Base-by-base conservation (phyloP, 345 rosid species). In the Gossypioides kirkii region DNA sequence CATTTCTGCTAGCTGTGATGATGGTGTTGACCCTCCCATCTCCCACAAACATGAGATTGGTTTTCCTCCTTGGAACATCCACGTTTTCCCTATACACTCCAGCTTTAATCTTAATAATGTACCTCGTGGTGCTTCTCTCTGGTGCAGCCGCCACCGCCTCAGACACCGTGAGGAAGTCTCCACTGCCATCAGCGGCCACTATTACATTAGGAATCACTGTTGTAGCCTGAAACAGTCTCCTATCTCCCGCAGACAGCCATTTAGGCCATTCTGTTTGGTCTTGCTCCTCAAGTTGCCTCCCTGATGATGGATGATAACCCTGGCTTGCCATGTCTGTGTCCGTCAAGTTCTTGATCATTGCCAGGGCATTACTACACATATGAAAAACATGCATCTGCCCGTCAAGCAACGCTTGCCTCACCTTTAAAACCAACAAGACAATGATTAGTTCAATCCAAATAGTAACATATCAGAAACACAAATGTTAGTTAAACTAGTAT, bases 111-210 rank as follows among this genome's bases (percentile, higher is more conserved):
- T 69, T 85, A 28, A 94, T 94, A 41, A 91, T 76, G 80, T 83
- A 90, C 72, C 97, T 82, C 20, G 17, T 82, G 1, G 76, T 82
- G 69, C 96, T 91, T 42, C 84, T 74, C 62, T 77, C 81, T 4
- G 98, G 98, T 9, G 92, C 94, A 0, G 91, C 91, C 7, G 85
- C 86, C 43, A 94, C 97, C 0, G 97, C 98, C 0, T 68, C 95
- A 0, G 82, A 59, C 52, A 94, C 87, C 0, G 97, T 94, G 77
- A 9, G 77, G 63, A 77, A 85, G 61, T 83, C 18, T 22, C 97
- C 98, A 6, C 91, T 91, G 41, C 98, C 98, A 53, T 91, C 98
- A 2, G 90, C 90, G 0, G 98, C 97, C 64, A 91, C 97, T 36
- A 82, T 87, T 36, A 85, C 91, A 55, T 91, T 74, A 0, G 94